These are phyloP conservation scores for Colletotrichum neosansevieriae DNA, from an alignment of 2,329 filamentous ascomycete genomes.

Conservation along the genomic window DNA sequence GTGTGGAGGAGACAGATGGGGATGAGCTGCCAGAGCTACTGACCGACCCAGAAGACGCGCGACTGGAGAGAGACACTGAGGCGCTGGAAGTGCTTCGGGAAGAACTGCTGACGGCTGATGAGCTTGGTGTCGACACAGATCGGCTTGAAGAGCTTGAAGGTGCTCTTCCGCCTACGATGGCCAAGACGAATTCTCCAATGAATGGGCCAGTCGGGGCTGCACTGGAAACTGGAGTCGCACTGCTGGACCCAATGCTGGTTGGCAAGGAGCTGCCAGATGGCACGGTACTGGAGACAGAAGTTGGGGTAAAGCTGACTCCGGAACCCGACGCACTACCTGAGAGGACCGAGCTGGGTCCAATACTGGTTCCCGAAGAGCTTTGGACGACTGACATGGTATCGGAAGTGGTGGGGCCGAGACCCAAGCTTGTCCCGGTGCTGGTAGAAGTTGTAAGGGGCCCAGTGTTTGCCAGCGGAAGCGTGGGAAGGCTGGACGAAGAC, in stretches of 20 bases:
- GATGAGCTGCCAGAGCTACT: not conserved
- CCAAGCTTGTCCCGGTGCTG: not conserved
- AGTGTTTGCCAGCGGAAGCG: conserved; percentile 3
- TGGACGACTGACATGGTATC: not conserved
- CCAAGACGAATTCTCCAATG: conserved; percentile 2
- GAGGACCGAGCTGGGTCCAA: not conserved
- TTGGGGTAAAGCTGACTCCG: not conserved
- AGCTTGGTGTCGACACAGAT: not conserved
- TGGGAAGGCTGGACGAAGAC: conserved; percentile 4
- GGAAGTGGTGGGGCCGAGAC: not conserved
- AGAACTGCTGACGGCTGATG: not conserved
- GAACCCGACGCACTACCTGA: not conserved
- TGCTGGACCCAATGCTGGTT: not conserved
- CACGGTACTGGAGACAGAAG: not conserved
- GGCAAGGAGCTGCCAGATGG: not conserved
- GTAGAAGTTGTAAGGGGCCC: not conserved
- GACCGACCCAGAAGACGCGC: not conserved
- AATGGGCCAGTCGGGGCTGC: not conserved
- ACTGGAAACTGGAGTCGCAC: not conserved
- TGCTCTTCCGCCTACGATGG: not conserved
- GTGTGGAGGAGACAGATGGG: not conserved
- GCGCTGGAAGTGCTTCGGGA: not conserved
- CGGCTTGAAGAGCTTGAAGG: not conserved
- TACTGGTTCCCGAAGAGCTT: not conserved
- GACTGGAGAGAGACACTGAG: not conserved